Percentiles rank a stretch among this genome's conserved stretches.
phyloP scores from a whole-genome alignment of 768 basidiomycete genomes.

The Candolleomyces efflorescens region DNA sequence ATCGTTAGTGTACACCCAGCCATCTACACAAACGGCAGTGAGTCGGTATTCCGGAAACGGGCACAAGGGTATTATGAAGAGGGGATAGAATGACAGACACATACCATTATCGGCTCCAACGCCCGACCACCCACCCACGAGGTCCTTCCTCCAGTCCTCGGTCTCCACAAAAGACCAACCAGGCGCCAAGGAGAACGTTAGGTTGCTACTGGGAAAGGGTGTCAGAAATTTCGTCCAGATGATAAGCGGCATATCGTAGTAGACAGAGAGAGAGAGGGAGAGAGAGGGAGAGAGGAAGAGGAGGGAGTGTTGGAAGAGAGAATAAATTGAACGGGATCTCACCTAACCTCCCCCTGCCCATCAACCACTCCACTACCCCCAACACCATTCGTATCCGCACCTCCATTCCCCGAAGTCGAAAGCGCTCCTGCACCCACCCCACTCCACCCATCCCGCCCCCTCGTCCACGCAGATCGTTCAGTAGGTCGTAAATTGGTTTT shows the following conservation, averaged over 20 bases:
- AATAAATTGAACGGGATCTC: constrained; percentile 6
- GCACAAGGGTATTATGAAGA: background rate
- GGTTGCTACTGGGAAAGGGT: constrained; percentile 56
- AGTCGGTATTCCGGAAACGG: background rate
- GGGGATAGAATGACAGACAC: constrained; percentile 1
- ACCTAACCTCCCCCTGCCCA: constrained; percentile 60
- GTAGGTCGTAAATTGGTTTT: constrained; percentile 36
- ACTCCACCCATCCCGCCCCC: constrained; percentile 69
- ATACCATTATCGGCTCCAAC: constrained; percentile 29
- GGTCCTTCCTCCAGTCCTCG: constrained; percentile 74
- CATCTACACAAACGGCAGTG: constrained; percentile 36
- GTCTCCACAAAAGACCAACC: constrained; percentile 74
- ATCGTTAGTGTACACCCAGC: constrained; percentile 83
- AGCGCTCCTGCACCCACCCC: constrained; percentile 34
- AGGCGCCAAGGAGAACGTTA: constrained; percentile 71
- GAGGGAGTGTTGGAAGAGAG: background rate
- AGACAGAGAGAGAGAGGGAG: too few species aligned
- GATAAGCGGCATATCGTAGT: background rate
- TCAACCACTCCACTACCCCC: constrained; percentile 37
- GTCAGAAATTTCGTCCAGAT: background rate
- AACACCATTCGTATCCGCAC: constrained; percentile 35
- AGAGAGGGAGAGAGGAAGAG: too few species aligned
- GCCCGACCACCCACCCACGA: constrained; percentile 52
- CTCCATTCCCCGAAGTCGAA: constrained; percentile 30
- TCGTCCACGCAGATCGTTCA: constrained; percentile 67